Base-by-base conservation (phyloP, 371 early-diverging fungal species). In the Capillidium rhysosporum region DNA sequence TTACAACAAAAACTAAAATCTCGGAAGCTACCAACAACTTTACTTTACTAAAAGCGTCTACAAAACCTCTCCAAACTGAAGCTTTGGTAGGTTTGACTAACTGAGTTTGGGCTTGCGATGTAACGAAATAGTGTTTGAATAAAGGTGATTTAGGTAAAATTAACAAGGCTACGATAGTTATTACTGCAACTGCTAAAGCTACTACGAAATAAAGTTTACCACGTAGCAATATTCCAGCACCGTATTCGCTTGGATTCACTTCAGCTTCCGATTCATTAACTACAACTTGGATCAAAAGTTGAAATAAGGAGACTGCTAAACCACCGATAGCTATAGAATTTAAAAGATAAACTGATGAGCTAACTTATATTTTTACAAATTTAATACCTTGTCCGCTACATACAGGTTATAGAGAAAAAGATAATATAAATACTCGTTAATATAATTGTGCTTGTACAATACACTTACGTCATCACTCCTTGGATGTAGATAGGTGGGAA, bases 391-490 rank as follows among this genome's bases (percentile, higher is more conserved):
- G n/a, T n/a, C n/a, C n/a, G n/a, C n/a, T n/a, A n/a, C n/a, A n/a
- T n/a, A n/a, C n/a, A n/a, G n/a, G n/a, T n/a, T n/a, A n/a, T n/a
- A n/a, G n/a, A n/a, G n/a, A n/a, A n/a, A n/a, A n/a, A n/a, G n/a
- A n/a, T n/a, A n/a, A n/a, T n/a, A n/a, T n/a, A n/a, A n/a, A n/a
- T n/a, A n/a, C n/a, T n/a, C n/a, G n/a, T n/a, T n/a, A n/a, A n/a
- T n/a, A n/a, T n/a, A n/a, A n/a, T n/a, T n/a, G n/a, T n/a, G n/a
- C n/a, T n/a, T n/a, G n/a, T n/a, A n/a, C n/a, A n/a, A n/a, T n/a
- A n/a, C n/a, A n/a, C n/a, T n/a, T 70, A 77, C 80, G 74, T 67
- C 67, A 87, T 71, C 12, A 86, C 76, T 9, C 80, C 84, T 57
- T 84, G 84, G 31, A 77, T 69, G 57, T 84, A 79, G 21, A 61